phyloP scores from a whole-genome alignment of 164 flowering plant genomes.

The Warburgia ugandensis region DNA sequence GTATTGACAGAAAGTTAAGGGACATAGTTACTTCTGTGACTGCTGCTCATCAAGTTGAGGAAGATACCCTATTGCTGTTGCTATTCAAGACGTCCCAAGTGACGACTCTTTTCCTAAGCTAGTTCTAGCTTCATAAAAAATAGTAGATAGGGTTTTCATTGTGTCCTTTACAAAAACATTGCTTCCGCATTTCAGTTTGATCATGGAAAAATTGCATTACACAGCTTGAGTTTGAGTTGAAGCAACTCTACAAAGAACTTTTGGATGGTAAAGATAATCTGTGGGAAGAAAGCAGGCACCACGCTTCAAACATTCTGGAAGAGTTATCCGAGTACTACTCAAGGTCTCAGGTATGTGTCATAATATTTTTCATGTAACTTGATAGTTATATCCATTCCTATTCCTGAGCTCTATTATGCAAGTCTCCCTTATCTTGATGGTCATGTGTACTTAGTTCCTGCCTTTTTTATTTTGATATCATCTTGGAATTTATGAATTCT shows the following conservation, averaged over 20 bases:
- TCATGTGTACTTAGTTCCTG: no score
- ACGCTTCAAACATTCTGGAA: constrained; percentile 12
- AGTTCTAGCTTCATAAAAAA: neutral
- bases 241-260: constrained; percentile 15
- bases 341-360: constrained; percentile 12
- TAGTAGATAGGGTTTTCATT: neutral
- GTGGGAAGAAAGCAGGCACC: constrained; percentile 14
- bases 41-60: constrained; percentile 20
- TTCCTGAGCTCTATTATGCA: no score
- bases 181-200: neutral
- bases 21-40: constrained; percentile 17
- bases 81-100: constrained; percentile 22
- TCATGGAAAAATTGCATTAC: neutral
- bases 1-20: constrained; percentile 13
- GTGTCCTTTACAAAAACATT: neutral
- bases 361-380: neutral
- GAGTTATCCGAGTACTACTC: constrained; percentile 16
- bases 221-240: constrained; percentile 26
- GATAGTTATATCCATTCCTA: neutral
- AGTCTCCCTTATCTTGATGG: no score
- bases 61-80: constrained; percentile 11
- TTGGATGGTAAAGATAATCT: constrained; percentile 16
- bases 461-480: no score
- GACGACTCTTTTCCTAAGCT: constrained; percentile 4
- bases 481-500: no score